Percentiles rank a stretch among this genome's conserved stretches.
Evolutionary conservation across 2,329 filamentous ascomycete genomes (phyloP).

Genomic region (Aspergillus neotritici): DNA sequence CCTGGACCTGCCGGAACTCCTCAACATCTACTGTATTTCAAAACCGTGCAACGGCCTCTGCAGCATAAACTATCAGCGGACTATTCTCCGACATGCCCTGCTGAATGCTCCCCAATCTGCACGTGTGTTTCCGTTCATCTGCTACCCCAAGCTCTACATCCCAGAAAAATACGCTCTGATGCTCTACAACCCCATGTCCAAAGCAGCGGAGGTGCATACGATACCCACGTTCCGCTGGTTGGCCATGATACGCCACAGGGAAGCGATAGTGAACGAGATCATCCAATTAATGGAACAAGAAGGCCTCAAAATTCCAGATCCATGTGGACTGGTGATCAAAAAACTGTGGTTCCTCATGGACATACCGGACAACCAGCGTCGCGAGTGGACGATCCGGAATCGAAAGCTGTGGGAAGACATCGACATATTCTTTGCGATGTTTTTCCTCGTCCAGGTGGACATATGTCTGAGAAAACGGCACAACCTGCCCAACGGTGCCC

Average conservation of each 20-base stretch:
- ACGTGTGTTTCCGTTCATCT: conserved; percentile 55
- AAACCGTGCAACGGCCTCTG: conserved; percentile 57
- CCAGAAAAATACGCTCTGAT: conserved; percentile 51
- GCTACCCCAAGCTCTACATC: conserved; percentile 55
- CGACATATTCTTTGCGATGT: conserved; percentile 57
- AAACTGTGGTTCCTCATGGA: conserved; percentile 73
- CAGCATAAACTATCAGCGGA: conserved; percentile 54
- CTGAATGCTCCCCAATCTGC: conserved; percentile 52
- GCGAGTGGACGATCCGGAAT: conserved; percentile 53
- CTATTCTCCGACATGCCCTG: conserved; percentile 52
- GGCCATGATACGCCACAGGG: conserved; percentile 57
- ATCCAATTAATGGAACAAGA: conserved; percentile 54
- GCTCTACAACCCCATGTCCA: conserved; percentile 15
- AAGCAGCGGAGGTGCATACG: conserved; percentile 16
- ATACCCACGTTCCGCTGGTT: conserved; percentile 63
- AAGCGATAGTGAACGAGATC: conserved; percentile 56
- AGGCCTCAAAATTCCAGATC: conserved; percentile 52
- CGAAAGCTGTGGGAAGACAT: conserved; percentile 50
- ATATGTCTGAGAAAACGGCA: conserved; percentile 63
- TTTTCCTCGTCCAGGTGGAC: conserved; percentile 67
- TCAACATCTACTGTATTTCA: conserved; percentile 61
- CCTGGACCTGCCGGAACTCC: conserved; percentile 52
- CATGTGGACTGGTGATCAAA: conserved; percentile 47
- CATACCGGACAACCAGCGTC: conserved; percentile 51
- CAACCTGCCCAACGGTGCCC: conserved; percentile 41